phyloP scores from a whole-genome alignment of 2,329 filamentous ascomycete species.

The Botrytis medusae region DNA sequence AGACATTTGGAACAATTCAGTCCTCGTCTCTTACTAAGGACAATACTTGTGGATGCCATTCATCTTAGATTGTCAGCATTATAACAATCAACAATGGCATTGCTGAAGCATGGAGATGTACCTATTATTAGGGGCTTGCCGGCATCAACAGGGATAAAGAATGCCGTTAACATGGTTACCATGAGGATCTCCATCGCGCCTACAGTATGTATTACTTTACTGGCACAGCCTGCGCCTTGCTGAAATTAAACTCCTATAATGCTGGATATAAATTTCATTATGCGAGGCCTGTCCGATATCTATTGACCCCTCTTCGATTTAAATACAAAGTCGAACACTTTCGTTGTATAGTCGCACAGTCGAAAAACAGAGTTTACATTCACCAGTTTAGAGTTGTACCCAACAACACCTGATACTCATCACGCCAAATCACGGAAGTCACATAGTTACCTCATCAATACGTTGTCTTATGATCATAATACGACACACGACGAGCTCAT shows the following conservation, averaged over 20 bases:
- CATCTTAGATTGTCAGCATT: constrained; percentile 3
- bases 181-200: constrained; percentile 17
- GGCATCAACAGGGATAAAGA: constrained; percentile 18
- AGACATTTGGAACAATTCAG: background rate
- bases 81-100: constrained; percentile 1
- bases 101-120: constrained; percentile 4
- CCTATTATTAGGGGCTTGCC: constrained; percentile 15
- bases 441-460: constrained; percentile 5
- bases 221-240: constrained; percentile 12
- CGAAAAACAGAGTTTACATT: background rate
- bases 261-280: background rate
- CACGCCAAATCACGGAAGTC: constrained; percentile 2
- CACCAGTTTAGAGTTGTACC: background rate
- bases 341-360: background rate
- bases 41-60: background rate
- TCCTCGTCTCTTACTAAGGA: background rate
- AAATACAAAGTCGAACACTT: background rate
- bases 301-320: constrained; percentile 17
- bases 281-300: background rate
- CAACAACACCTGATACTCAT: constrained; percentile 2
- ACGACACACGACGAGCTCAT: constrained; percentile 27
- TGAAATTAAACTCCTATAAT: constrained; percentile 16
- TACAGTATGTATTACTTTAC: constrained; percentile 8
- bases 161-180: constrained; percentile 21
- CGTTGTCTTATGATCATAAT: constrained; percentile 27